Conservation (phyloP, 2,329 filamentous ascomycete species). For the Clonostachys rhizophaga region DNA sequence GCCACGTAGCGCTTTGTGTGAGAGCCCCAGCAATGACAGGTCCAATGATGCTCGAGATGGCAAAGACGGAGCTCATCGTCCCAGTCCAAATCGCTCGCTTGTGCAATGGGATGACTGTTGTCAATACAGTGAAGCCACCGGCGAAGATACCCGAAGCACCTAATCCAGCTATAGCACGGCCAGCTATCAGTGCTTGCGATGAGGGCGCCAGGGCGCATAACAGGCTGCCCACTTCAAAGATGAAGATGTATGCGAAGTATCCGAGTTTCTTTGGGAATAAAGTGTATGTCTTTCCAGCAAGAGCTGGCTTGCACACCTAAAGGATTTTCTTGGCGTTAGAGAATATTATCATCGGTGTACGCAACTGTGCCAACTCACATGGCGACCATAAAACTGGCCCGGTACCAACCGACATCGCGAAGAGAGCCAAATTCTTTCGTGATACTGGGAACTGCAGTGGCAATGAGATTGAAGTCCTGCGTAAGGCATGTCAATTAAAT, state of each 20-base stretch:
- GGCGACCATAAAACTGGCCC: constrained; percentile 40
- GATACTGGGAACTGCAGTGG: constrained; percentile 30
- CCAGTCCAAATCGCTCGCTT: constrained; percentile 3
- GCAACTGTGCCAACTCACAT: not conserved
- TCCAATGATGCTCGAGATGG: constrained; percentile 12
- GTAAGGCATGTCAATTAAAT: too few relatives aligned
- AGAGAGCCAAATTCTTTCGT: constrained; percentile 22
- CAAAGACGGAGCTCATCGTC: constrained; percentile 12
- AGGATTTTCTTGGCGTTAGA: too few relatives aligned
- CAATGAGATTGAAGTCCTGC: constrained; percentile 47
- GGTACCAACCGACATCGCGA: constrained; percentile 61
- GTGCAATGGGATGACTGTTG: not conserved
- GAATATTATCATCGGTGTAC: too few relatives aligned
- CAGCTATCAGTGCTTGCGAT: constrained; percentile 3
- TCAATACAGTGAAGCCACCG: not conserved
- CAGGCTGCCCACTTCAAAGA: constrained; percentile 6
- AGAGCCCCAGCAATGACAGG: constrained; percentile 16
- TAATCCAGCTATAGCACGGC: constrained; percentile 2
- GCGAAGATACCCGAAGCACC: constrained; percentile 1
- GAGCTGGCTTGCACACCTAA: constrained; percentile 36
- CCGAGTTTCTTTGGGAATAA: constrained; percentile 41
- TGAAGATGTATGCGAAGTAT: not conserved
- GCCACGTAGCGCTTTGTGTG: constrained; percentile 13
- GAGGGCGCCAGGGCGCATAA: constrained; percentile 4
- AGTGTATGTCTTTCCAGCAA: constrained; percentile 45